These are phyloP conservation scores for Dothistroma septosporum DNA, from an alignment of 2,329 filamentous ascomycete genomes.

Conservation along the genomic window DNA sequence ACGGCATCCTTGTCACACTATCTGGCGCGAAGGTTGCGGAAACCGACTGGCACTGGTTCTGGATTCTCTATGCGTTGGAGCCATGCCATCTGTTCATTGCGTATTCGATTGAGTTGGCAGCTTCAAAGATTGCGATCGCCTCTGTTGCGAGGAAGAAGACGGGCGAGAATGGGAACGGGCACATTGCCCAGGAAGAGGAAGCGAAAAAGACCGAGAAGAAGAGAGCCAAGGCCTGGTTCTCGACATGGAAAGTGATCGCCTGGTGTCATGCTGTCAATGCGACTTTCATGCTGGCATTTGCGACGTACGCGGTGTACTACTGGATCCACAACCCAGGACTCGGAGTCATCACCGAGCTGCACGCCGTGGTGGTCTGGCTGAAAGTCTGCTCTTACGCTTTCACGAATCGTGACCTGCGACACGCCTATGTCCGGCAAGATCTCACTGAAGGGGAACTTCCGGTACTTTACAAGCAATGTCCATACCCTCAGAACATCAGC, in stretches of 20 bases:
- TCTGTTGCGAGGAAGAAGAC: conserved; percentile 57
- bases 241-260: conserved; percentile 74
- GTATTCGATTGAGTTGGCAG: conserved; percentile 81
- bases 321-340: conserved; percentile 90
- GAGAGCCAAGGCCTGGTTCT: conserved; percentile 24
- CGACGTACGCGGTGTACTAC: conserved; percentile 83
- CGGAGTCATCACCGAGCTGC: conserved; percentile 82
- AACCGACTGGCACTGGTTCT: conserved; percentile 29
- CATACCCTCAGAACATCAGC: conserved; percentile 89
- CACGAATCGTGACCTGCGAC: conserved; percentile 90
- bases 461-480: conserved; percentile 73
- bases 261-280: conserved; percentile 75
- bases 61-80: conserved; percentile 74
- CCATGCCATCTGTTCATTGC: conserved; percentile 88
- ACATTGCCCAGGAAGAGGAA: conserved; percentile 55
- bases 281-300: conserved; percentile 71
- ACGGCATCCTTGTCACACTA: conserved; percentile 90
- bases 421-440: conserved; percentile 69
- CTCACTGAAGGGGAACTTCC: conserved; percentile 71
- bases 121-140: conserved; percentile 71
- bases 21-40: conserved; percentile 51
- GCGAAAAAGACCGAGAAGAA: conserved; percentile 38
- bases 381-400: conserved; percentile 95
- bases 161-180: conserved; percentile 25
- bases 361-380: conserved; percentile 92